phyloP scores from a whole-genome alignment of 2,329 filamentous ascomycete species.

The Stylonectria norvegica region DNA sequence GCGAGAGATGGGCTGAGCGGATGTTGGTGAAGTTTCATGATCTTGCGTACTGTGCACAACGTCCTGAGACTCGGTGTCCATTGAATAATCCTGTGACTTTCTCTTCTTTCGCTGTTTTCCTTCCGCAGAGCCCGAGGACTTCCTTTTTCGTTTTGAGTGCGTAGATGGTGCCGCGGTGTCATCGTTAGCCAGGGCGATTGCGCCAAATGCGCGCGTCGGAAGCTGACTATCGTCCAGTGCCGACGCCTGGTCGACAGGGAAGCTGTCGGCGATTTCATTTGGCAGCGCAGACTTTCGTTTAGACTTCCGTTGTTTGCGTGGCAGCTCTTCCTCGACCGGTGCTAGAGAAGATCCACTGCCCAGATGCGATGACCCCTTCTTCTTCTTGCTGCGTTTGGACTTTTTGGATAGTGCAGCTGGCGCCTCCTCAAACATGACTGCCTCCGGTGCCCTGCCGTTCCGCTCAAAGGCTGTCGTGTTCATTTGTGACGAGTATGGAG shows the following conservation, averaged over 20 bases:
- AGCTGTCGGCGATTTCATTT: slow-evolving; percentile 21
- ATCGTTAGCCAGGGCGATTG: slow-evolving; percentile 15
- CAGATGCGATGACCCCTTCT: slow-evolving; percentile 20
- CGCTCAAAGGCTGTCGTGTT: slow-evolving; percentile 11
- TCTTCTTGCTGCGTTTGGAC: slow-evolving; percentile 33
- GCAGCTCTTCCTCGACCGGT: slow-evolving; percentile 14
- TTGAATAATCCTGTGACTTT: slow-evolving; percentile 23
- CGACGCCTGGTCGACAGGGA: slow-evolving; percentile 9
- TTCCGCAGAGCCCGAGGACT: slow-evolving; percentile 27
- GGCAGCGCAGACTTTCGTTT: slow-evolving; percentile 22
- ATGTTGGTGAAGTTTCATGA: slow-evolving; percentile 6
- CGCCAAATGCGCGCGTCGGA: slow-evolving; percentile 7
- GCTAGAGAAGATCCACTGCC: slow-evolving; percentile 16
- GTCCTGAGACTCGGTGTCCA: slow-evolving; percentile 16
- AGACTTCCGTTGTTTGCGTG: slow-evolving; percentile 25
- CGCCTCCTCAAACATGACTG: slow-evolving; percentile 28
- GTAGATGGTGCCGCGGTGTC: slow-evolving; percentile 17
- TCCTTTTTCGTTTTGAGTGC: slow-evolving; percentile 34
- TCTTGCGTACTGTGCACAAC: slow-evolving; percentile 21
- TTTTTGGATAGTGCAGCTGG: slow-evolving; percentile 21
- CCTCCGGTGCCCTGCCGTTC: slow-evolving; percentile 25
- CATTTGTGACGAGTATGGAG: slow-evolving; percentile 30
- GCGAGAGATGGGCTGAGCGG: slow-evolving; percentile 6
- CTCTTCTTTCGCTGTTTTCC: slow-evolving; percentile 35
- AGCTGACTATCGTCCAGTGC: slow-evolving; percentile 10